A percentile compares a stretch with the other conserved stretches of the same genome.
These are phyloP conservation scores for Camellia japonica DNA, from an alignment of 148 eudicot species.

Conservation along the genomic window DNA sequence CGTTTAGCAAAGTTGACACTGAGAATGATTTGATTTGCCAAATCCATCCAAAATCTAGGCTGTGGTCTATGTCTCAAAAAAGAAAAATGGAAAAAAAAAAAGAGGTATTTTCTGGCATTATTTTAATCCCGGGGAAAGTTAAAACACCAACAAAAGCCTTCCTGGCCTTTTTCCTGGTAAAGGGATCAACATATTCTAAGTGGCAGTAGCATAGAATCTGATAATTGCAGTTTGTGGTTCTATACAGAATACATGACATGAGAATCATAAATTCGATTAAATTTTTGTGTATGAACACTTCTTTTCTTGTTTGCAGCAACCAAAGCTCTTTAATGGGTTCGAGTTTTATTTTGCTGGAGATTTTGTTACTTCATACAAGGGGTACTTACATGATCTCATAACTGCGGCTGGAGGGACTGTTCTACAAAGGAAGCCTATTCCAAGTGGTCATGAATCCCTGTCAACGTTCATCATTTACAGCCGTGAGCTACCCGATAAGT, in stretches of 20 bases:
- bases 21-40: too few species aligned
- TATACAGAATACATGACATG: not conserved
- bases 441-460: conserved; percentile 27
- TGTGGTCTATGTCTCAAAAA: too few species aligned
- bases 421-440: conserved; percentile 75
- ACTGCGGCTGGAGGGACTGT: conserved; percentile 77
- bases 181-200: not conserved
- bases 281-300: not conserved
- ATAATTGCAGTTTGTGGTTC: not conserved
- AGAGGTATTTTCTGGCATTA: too few species aligned
- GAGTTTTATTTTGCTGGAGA: conserved; percentile 73
- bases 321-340: conserved; percentile 72
- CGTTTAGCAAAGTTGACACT: too few species aligned
- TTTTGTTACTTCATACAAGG: conserved; percentile 63
- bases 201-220: not conserved
- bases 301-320: conserved; percentile 52
- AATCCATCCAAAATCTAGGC: too few species aligned
- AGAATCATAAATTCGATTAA: not conserved
- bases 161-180: not conserved
- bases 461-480: conserved; percentile 52
- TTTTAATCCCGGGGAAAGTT: too few species aligned
- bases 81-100: too few species aligned
- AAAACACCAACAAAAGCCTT: too few species aligned
- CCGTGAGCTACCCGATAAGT: conserved; percentile 61
- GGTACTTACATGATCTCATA: conserved; percentile 76